Conservation (phyloP, 805 yeast genomes). For the Kodamaea sagamina region DNA sequence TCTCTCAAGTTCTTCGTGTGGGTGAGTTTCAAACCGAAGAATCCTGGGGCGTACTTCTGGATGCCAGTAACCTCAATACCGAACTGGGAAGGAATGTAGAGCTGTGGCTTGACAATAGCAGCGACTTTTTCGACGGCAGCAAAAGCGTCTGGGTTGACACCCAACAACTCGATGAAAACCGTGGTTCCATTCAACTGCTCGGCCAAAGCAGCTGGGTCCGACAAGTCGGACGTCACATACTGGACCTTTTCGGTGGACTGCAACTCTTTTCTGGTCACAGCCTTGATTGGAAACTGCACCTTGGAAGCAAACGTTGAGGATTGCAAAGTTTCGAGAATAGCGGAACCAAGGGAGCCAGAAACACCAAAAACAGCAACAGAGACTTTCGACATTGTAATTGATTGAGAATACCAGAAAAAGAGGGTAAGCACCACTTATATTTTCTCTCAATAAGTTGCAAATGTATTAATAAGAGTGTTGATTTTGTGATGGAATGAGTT, state of each 20-base stretch:
- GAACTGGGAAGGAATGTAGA: slow-evolving; percentile 62
- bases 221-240: slow-evolving; percentile 38
- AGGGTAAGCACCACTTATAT: too few species aligned
- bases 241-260: slow-evolving; percentile 36
- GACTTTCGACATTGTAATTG: slow-evolving; percentile 1
- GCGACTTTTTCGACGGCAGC: slow-evolving; percentile 41
- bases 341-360: slow-evolving; percentile 54
- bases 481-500: too few species aligned
- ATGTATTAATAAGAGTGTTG: too few species aligned
- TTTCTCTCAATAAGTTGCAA: too few species aligned
- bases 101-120: slow-evolving; percentile 44
- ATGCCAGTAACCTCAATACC: slow-evolving; percentile 47
- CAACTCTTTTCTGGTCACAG: slow-evolving; percentile 46
- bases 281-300: slow-evolving; percentile 50
- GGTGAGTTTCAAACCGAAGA: slow-evolving; percentile 32
- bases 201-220: slow-evolving; percentile 26
- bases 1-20: slow-evolving; percentile 44
- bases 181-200: slow-evolving; percentile 50
- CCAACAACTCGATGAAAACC: slow-evolving; percentile 50
- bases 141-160: slow-evolving; percentile 29
- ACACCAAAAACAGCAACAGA: slow-evolving; percentile 54
- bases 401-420: not conserved
- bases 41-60: slow-evolving; percentile 33
- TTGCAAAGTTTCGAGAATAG: slow-evolving; percentile 46
- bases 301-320: slow-evolving; percentile 44